Evolutionary conservation across 768 basidiomycete species (phyloP).

Genomic region (Suillus bovinus): DNA sequence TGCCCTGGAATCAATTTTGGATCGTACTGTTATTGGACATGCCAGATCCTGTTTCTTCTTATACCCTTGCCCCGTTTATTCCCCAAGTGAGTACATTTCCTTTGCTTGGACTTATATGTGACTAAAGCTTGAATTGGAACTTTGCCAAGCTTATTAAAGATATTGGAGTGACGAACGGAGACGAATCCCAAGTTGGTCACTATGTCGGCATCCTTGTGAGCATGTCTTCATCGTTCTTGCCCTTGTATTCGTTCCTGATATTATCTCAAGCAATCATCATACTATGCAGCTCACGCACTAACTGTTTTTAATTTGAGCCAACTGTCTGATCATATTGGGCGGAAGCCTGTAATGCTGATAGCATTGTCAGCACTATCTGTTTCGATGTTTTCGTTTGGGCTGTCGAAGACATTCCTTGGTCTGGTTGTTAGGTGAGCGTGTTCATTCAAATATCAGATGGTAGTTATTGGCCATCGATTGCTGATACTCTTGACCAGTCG

Average conservation of each 20-base stretch:
- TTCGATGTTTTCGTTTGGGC: conserved; percentile 49
- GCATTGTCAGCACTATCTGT: conserved; percentile 44
- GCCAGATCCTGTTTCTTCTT: conserved; percentile 70
- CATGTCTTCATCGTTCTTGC: conserved; percentile 3
- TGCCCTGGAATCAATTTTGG: conserved; percentile 69
- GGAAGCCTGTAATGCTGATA: conserved; percentile 46
- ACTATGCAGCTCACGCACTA: conserved; percentile 48
- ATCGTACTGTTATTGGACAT: conserved; percentile 71
- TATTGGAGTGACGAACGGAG: conserved; percentile 40
- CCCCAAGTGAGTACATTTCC: conserved; percentile 45
- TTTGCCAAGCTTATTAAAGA: conserved; percentile 27
- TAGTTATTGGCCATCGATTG: neutral
- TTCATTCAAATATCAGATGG: neutral
- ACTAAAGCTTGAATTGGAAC: neutral
- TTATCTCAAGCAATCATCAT: conserved; percentile 42
- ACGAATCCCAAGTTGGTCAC: conserved; percentile 46
- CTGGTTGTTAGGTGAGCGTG: conserved; percentile 39
- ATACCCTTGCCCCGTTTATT: conserved; percentile 74
- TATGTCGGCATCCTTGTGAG: conserved; percentile 51
- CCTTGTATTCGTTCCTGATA: conserved; percentile 32
- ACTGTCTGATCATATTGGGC: conserved; percentile 48
- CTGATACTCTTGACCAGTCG: conserved; percentile 31
- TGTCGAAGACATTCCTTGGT: conserved; percentile 46
- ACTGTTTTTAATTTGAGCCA: conserved; percentile 51
- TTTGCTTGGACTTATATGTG: neutral